phyloP scores from a whole-genome alignment of 352 stramenopile genomes.

The Globisporangium echinulatum region DNA sequence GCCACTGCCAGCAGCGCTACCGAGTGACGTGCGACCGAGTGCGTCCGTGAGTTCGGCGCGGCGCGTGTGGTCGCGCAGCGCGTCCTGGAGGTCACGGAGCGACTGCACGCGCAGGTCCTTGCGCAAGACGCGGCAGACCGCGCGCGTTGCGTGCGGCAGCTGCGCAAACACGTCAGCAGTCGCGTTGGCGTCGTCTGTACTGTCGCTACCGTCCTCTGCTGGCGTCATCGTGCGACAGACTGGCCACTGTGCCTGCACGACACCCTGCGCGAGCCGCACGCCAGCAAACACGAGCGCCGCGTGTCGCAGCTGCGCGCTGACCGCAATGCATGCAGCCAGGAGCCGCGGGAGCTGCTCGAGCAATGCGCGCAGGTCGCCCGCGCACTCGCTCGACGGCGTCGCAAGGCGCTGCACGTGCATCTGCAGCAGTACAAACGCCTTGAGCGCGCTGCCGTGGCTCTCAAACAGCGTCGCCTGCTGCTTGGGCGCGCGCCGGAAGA shows the following conservation, averaged over 20 bases:
- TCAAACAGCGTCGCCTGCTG: constrained; percentile 56
- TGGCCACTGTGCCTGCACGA: constrained; percentile 54
- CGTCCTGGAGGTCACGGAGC: constrained; percentile 28
- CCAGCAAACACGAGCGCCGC: constrained; percentile 41
- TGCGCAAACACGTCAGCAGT: constrained; percentile 26
- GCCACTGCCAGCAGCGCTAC: not conserved
- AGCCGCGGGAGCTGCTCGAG: constrained; percentile 95
- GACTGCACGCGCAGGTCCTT: constrained; percentile 21
- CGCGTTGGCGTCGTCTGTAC: no score
- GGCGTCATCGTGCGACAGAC: constrained; percentile 4
- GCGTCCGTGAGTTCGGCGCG: constrained; percentile 5
- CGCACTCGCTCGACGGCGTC: constrained; percentile 97
- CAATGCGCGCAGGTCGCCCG: constrained; percentile 94
- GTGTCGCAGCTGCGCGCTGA: constrained; percentile 64
- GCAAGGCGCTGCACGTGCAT: constrained; percentile 90
- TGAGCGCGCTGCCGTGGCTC: constrained; percentile 74
- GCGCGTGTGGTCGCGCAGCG: constrained; percentile 6
- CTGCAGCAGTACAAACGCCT: constrained; percentile 90
- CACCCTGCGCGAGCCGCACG: constrained; percentile 45
- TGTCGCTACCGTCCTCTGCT: not conserved
- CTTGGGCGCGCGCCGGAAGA: constrained; percentile 40
- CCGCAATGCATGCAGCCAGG: constrained; percentile 90
- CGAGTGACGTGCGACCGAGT: no score
- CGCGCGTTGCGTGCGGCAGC: constrained; percentile 32
- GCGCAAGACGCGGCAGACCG: constrained; percentile 22